Base-by-base conservation (phyloP, 805 yeast genomes). In the Candida argentea region DNA sequence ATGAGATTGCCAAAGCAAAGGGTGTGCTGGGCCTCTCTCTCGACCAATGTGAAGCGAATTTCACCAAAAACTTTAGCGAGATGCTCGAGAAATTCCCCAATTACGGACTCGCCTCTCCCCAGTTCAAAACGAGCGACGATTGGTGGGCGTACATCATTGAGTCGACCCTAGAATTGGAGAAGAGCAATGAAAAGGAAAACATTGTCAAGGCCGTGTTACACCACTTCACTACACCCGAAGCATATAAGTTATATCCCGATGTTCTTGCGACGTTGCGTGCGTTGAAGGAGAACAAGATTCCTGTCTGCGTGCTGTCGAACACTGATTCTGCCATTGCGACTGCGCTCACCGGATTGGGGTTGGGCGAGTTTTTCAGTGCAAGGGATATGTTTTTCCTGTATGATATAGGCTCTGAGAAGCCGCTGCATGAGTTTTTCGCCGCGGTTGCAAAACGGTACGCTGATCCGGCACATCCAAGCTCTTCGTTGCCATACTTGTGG, bases 111-210 rank as follows among this genome's bases (percentile, higher is more conserved):
- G 21, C 31, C 16, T 39, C 42, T 15, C 25, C 32, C 1, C 36
- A 38, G 6, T 42, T 58, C 21, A 14, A 27, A 1, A 31, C 41
- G 11, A 29, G 47, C 21, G 55, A 53, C 16, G 51, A 53, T 19
- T 79, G 85, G 81, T 79, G 89, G 89, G 48, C 48, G 24, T 50
- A 57, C 16, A 46, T 78, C 20, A 60, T 76, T 1, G 54, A 50
- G 9, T 40, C 51, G 13, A 38, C 73, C 4, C 74, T 70, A 38
- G 39, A 47, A 4, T 54, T 73, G 6, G 40, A 46, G 28, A 15
- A 26, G 5, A 22, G 23, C 2, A 41, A 37, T 29, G 22, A 27
- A 3, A 34, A 48, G 6, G 36, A 46, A 10, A 42, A 43, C n/a
- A 50, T 76, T 48, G 55, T 71, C 19, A 40, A 48, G 16, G 65